phyloP scores from a whole-genome alignment of 1,284 basidiomycete species.

The Melanopsichium pennsylvanicum region DNA sequence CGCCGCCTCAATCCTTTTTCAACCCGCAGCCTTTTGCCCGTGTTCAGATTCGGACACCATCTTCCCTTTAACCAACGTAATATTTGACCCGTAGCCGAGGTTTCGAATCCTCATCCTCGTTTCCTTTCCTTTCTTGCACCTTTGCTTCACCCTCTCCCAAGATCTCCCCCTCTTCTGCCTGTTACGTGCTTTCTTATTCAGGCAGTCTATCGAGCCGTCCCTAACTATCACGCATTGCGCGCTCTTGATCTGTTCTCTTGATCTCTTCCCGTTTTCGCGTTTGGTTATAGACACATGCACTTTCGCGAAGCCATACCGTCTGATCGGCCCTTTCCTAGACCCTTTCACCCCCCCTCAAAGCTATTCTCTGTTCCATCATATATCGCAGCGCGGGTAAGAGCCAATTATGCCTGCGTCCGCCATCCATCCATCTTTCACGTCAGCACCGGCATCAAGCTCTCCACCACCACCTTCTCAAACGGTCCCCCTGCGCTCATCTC shows the following conservation, averaged over 20 bases:
- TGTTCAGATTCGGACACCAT: conserved; percentile 4
- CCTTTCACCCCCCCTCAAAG: no score
- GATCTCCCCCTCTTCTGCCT: background rate
- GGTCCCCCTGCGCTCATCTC: conserved; percentile 20
- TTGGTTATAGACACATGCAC: no score
- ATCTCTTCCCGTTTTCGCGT: no score
- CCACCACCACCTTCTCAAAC: conserved; percentile 4
- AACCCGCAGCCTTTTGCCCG: no score
- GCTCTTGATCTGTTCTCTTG: no score
- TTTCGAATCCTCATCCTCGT: conserved; percentile 1
- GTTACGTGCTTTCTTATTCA: no score
- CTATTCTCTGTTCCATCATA: conserved; percentile 13
- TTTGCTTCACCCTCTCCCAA: background rate
- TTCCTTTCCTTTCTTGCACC: background rate
- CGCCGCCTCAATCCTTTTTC: background rate
- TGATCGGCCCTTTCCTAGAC: no score
- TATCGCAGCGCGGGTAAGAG: background rate
- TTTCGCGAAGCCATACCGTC: no score
- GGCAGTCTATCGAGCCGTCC: no score
- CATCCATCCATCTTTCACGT: background rate
- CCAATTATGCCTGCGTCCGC: conserved; percentile 19
- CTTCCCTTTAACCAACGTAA: background rate
- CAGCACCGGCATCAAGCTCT: conserved; percentile 4
- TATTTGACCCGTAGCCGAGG: conserved; percentile 7
- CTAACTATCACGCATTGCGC: no score